Conservation (phyloP, 306 rosid genomes). For the Quercus gilva region DNA sequence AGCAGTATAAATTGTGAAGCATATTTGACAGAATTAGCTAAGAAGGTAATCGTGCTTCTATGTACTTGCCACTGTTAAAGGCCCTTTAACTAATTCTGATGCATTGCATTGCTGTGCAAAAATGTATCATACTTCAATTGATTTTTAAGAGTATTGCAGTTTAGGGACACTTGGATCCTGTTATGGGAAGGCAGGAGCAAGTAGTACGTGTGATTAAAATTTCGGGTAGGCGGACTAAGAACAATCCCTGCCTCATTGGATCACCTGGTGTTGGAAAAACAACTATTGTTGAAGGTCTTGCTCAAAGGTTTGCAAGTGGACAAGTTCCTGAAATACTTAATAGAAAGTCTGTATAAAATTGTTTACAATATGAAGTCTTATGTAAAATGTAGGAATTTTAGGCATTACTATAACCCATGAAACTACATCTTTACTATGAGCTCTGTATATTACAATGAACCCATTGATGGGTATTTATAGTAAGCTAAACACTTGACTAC, state of each 20-base stretch:
- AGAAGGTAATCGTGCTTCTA: too few relatives aligned
- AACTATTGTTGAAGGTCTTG: constrained; percentile 93
- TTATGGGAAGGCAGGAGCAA: constrained; percentile 88
- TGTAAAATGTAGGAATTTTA: too few relatives aligned
- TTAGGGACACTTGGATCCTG: constrained; percentile 92
- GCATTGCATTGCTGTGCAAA: too few relatives aligned
- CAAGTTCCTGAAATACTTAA: constrained; percentile 96
- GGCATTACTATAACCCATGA: too few relatives aligned
- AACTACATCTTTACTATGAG: too few relatives aligned
- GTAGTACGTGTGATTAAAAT: constrained; percentile 94
- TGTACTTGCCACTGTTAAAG: too few relatives aligned
- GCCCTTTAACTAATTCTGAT: too few relatives aligned
- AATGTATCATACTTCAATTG: too few relatives aligned
- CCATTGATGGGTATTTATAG: too few relatives aligned
- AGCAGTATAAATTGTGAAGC: too few relatives aligned
- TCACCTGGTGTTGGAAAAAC: constrained; percentile 98
- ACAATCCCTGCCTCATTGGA: constrained; percentile 90
- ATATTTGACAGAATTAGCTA: too few relatives aligned
- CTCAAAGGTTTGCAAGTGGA: constrained; percentile 79
- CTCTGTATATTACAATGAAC: too few relatives aligned
- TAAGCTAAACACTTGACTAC: not conserved
- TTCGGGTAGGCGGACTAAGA: constrained; percentile 83
- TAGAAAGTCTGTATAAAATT: constrained; percentile 62
- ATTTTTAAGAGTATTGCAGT: not conserved
- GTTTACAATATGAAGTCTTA: not conserved